These are phyloP conservation scores for Pichia sp. DNA, from an alignment of 1,139 yeast genomes.

Conservation along the genomic window DNA sequence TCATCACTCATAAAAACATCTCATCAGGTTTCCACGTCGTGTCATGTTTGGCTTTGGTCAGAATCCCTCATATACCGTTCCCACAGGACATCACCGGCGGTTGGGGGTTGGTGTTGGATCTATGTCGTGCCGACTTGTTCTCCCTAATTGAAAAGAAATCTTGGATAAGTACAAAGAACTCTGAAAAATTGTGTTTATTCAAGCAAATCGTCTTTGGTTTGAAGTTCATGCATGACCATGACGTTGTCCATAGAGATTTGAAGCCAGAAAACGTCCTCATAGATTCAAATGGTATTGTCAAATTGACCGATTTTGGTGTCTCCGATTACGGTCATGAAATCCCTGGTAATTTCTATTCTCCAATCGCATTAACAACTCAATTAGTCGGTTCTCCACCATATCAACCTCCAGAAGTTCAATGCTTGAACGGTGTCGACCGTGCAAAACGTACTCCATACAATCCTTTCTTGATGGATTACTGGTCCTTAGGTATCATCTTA, in stretches of 20 bases:
- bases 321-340: slow-evolving; percentile 62
- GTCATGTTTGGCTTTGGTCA: slow-evolving; percentile 54
- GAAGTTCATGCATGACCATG: slow-evolving; percentile 55
- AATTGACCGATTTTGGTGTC: slow-evolving; percentile 78
- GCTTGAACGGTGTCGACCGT: slow-evolving; percentile 42
- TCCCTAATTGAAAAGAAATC: slow-evolving; percentile 47
- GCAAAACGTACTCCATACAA: slow-evolving; percentile 52
- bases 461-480: slow-evolving; percentile 69
- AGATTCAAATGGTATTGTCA: slow-evolving; percentile 59
- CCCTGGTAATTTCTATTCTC: slow-evolving; percentile 54
- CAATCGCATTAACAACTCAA: slow-evolving; percentile 46
- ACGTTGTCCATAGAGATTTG: slow-evolving; percentile 63
- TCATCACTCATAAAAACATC: slow-evolving; percentile 55
- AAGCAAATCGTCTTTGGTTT: slow-evolving; percentile 58
- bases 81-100: slow-evolving; percentile 56
- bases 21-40: slow-evolving; percentile 60
- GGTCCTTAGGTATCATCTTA: slow-evolving; percentile 71
- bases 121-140: slow-evolving; percentile 58
- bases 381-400: slow-evolving; percentile 84
- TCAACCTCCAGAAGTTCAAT: slow-evolving; percentile 78
- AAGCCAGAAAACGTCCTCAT: slow-evolving; percentile 67
- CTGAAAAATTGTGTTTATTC: slow-evolving; percentile 60
- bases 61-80: slow-evolving; percentile 48
- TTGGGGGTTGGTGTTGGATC: slow-evolving; percentile 79
- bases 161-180: slow-evolving; percentile 40